Base-by-base conservation (phyloP, 192 early-diverging fungal genomes). In the Thamnidium elegans region DNA sequence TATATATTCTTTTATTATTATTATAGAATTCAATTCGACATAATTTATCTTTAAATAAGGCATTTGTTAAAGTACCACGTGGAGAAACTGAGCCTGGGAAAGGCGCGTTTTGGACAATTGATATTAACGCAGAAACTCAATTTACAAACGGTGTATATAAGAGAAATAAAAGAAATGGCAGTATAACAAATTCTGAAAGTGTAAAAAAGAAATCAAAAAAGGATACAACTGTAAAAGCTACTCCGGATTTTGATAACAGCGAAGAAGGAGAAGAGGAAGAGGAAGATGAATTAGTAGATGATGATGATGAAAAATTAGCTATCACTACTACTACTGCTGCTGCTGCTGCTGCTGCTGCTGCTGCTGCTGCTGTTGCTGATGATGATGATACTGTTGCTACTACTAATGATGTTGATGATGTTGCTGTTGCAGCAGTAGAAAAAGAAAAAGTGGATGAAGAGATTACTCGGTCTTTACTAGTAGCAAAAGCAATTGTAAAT, bases 51-150 rank as follows among this genome's bases (percentile, higher is more conserved):
- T 81, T 97, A 52, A 97, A 98, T 80, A 93, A 92, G 65, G 86
- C 87, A 14, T 98, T 98, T 81, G 81, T 96, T 20, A 91, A 92
- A 58, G 89, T 96, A 30, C 89, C 90, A 55, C 81, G 95, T 9
- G 89, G 89, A 1, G 82, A 83, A 65, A 86, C 85, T 42, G 94
- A 96, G 70, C 89, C 90, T 14, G 95, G 95, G 19, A 97, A 97
- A 71, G 95, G 95, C 7, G 90, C 93, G 31, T 95, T 92, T 70
- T 97, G 94, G 96, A 88, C 94, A 2, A 90, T 97, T 55, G 93
- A 94, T 63, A 79, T 84, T 31, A 79, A 75, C 23, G 82, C 78
- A 55, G 86, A 89, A 68, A 71, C 69, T 42, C 87, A 90, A 78
- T 88, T 90, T 87, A 88, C 73, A 84, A 91, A 74, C 77, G 86